Percentiles rank a stretch among this genome's conserved stretches.
Conservation (phyloP, 2,329 filamentous ascomycete species). For the Ceratocystis albifundus region DNA sequence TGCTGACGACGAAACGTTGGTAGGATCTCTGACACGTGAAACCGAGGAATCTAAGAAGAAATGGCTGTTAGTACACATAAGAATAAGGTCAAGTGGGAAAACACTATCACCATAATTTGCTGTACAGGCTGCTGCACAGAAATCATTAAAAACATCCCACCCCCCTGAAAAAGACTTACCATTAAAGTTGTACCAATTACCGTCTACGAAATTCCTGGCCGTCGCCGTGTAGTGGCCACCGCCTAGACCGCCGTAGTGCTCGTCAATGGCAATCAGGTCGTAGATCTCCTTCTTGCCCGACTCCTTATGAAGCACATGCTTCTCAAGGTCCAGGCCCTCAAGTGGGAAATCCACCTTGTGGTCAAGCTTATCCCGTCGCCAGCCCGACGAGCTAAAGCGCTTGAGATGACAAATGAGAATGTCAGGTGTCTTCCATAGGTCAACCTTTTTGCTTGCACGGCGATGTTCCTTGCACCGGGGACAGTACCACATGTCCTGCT, state of each 20-base stretch:
- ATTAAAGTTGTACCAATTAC: conserved; percentile 92
- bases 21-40: conserved; percentile 46
- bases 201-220: conserved; percentile 82
- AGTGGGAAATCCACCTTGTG: conserved; percentile 84
- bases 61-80: conserved; percentile 5
- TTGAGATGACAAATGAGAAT: conserved; percentile 93
- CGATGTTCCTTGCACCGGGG: conserved; percentile 89
- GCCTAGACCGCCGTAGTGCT: conserved; percentile 85
- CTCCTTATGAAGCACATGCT: conserved; percentile 67
- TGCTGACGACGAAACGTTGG: conserved; percentile 56
- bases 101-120: no score
- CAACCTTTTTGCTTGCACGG: conserved; percentile 88
- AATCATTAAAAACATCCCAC: background rate
- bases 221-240: conserved; percentile 95
- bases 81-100: background rate
- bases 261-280: conserved; percentile 89
- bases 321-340: conserved; percentile 70
- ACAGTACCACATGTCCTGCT: conserved; percentile 97
- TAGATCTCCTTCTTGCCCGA: conserved; percentile 75
- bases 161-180: conserved; percentile 44
- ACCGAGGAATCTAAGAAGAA: conserved; percentile 57
- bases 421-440: conserved; percentile 93
- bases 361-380: conserved; percentile 81
- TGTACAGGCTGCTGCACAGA: background rate
- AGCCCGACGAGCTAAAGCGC: conserved; percentile 77